phyloP scores from a whole-genome alignment of 306 rosid genomes.

The Ziziphus jujuba region DNA sequence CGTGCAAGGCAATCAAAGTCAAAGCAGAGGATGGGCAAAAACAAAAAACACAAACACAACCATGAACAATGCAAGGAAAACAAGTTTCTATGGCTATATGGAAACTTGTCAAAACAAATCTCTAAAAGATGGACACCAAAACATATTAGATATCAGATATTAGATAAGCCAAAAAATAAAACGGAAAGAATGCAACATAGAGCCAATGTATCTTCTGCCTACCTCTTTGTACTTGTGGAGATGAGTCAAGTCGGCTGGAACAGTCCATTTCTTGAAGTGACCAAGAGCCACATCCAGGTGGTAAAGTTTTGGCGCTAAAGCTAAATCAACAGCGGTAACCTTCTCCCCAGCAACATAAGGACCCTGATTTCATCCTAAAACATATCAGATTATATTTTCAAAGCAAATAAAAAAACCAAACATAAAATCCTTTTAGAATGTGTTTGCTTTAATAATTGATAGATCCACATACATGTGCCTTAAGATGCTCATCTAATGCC shows the following conservation, averaged over 20 bases:
- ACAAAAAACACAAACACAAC: no score
- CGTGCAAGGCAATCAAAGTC: neutral
- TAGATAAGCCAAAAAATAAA: neutral
- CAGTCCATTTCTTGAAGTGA: slow-evolving; percentile 85
- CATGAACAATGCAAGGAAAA: no score
- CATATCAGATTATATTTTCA: slow-evolving; percentile 20
- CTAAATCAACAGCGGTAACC: slow-evolving; percentile 76
- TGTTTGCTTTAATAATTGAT: neutral
- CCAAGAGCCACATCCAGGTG: slow-evolving; percentile 73
- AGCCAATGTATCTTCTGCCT: slow-evolving; percentile 14
- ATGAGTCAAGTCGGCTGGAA: slow-evolving; percentile 54
- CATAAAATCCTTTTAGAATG: neutral
- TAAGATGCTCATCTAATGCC: slow-evolving; percentile 80
- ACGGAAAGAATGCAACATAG: neutral
- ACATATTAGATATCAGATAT: no score
- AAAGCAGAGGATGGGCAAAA: neutral
- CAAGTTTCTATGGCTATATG: no score
- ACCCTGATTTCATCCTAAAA: slow-evolving; percentile 50
- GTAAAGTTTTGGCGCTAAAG: slow-evolving; percentile 88
- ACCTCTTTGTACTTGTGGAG: slow-evolving; percentile 68
- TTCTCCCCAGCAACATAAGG: slow-evolving; percentile 88
- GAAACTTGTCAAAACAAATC: no score
- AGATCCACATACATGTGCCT: slow-evolving; percentile 58
- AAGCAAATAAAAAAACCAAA: neutral
- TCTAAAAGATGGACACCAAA: no score